Evolutionary conservation across 768 basidiomycete genomes (phyloP), one percentile per base, ranked within the genome.

Genomic region (Kwoniella sp.): DNA sequence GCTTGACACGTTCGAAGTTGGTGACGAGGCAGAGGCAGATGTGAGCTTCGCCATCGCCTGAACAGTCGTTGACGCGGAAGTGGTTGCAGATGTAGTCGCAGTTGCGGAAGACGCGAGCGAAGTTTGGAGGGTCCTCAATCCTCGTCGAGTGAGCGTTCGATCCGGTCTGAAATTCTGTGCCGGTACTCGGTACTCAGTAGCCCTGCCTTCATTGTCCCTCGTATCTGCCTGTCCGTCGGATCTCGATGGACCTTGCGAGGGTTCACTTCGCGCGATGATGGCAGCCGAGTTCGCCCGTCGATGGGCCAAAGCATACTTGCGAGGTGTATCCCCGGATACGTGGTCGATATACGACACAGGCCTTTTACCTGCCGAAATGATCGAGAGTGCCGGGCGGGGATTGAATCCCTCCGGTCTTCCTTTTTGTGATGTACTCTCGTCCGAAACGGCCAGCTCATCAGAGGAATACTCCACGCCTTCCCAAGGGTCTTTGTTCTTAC

Each of bases 271-370:
- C 3, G 51, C 25, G 25, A 28, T 15, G 17, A 28, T 4, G 5
- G 52, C n/a, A 30, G 23, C 38, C 47, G 55, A 52, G 23, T 58
- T 58, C 13, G 58, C 37, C 26, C 63, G 38, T 41, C 63, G n/a
- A 54, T 65, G 63, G 7, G 63, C 63, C 11, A 65, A 26, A 4
- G 63, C 63, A 38, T 53, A 58, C 31, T 58, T 63, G 22, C 62
- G 22, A 9, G 62, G 62, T 28, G 62, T 55, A 13, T 63, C 62
- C 22, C 26, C 31, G 1, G 25, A 13, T 4, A 51, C 50, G 50
- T 23, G 50, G 50, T 28, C 50, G 17, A 51, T 9, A n/a, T 53
- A 61, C 28, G 60, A 37, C 25, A 45, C 38, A 29, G 60, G 37
- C 29, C 38, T 53, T 52, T 60, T 28, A 9, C 48, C 31, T 9